These are phyloP conservation scores for Mortierella antarctica DNA, from an alignment of 192 early-diverging fungal species.

Conservation along the genomic window DNA sequence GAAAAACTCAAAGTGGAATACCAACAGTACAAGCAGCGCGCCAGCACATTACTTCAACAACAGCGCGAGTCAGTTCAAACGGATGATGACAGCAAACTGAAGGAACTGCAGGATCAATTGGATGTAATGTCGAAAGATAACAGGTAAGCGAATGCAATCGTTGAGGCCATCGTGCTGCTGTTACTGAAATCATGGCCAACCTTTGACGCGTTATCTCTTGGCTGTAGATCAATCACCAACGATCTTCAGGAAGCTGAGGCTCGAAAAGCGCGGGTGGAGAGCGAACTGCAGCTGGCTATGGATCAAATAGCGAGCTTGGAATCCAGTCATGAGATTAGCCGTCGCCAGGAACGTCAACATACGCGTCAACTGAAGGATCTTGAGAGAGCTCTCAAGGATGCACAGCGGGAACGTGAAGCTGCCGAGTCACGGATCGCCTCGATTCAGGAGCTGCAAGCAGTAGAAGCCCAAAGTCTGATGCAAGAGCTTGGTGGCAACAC, in stretches of 20 bases:
- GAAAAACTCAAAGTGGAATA: constrained; percentile 60
- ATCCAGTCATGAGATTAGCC: constrained; percentile 38
- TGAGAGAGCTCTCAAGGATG: constrained; percentile 42
- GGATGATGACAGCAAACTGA: constrained; percentile 30
- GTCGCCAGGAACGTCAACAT: constrained; percentile 44
- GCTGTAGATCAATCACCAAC: constrained; percentile 9
- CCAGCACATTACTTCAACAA: constrained; percentile 61
- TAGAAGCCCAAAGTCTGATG: constrained; percentile 43
- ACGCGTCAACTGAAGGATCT: constrained; percentile 40
- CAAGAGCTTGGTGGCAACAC: constrained; percentile 49
- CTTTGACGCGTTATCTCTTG: background rate
- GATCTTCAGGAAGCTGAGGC: constrained; percentile 41
- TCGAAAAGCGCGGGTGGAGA: constrained; percentile 13
- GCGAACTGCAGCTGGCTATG: constrained; percentile 36
- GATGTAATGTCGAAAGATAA: constrained; percentile 39
- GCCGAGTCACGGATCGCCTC: constrained; percentile 41
- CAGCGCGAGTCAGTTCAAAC: constrained; percentile 32
- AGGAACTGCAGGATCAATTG: constrained; percentile 35
- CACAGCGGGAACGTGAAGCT: constrained; percentile 37
- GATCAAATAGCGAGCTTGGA: constrained; percentile 48
- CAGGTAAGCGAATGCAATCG: constrained; percentile 13
- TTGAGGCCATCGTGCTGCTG: background rate
- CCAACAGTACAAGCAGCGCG: constrained; percentile 68
- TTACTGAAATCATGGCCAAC: no score
- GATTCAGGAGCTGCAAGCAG: constrained; percentile 39